Evolutionary conservation across 1,284 basidiomycete species (phyloP).

Genomic region (Boletellus deceptivus): DNA sequence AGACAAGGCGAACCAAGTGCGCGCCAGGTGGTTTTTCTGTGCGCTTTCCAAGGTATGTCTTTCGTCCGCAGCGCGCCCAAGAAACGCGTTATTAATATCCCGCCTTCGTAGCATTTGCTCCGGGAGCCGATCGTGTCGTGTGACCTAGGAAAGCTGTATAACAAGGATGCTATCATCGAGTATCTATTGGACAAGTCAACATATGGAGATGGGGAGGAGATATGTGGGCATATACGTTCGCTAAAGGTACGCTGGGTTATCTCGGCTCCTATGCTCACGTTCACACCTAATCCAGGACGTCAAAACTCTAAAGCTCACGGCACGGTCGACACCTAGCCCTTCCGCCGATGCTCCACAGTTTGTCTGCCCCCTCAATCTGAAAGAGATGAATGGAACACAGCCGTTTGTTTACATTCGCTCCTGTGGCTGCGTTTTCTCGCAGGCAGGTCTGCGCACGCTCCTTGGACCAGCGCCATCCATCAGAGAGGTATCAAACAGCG

Average conservation of each 20-base stretch:
- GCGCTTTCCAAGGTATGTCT: constrained; percentile 82
- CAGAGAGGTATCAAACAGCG: constrained; percentile 23
- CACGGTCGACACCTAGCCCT: constrained; percentile 54
- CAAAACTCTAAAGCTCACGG: constrained; percentile 75
- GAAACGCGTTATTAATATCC: constrained; percentile 5
- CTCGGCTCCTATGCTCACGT: background rate
- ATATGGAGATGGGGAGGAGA: constrained; percentile 81
- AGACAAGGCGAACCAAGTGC: constrained; percentile 82
- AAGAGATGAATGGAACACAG: constrained; percentile 90
- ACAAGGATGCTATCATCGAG: constrained; percentile 89
- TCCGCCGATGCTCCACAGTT: constrained; percentile 59
- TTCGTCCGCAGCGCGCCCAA: background rate
- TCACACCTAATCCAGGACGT: constrained; percentile 60
- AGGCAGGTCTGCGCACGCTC: constrained; percentile 69
- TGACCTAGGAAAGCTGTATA: constrained; percentile 88
- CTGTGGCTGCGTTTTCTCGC: constrained; percentile 88
- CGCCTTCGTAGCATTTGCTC: constrained; percentile 60
- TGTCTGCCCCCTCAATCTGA: constrained; percentile 85
- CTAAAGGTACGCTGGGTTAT: constrained; percentile 64
- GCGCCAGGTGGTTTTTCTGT: constrained; percentile 88
- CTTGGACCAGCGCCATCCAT: constrained; percentile 35
- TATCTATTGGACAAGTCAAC: constrained; percentile 76
- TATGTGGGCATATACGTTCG: constrained; percentile 84
- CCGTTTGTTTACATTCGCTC: constrained; percentile 85
- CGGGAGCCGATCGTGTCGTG: constrained; percentile 87